Conservation (phyloP, 148 eudicot species). For the Nepenthes gracilis region DNA sequence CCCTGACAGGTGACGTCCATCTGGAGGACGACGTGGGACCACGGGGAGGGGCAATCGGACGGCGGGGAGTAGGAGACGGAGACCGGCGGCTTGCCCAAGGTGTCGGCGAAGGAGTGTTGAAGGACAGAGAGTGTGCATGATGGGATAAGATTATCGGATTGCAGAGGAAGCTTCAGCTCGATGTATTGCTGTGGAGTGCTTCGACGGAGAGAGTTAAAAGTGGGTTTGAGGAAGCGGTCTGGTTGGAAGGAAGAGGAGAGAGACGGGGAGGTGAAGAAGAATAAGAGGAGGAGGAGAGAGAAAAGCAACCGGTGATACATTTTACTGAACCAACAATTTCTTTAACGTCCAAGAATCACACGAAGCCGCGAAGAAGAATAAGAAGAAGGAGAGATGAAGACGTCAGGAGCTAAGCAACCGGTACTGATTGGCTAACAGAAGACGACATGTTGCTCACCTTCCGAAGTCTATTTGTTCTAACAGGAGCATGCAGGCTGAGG, state of each 20-base stretch:
- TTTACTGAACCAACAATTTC: no score
- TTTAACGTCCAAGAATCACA: no score
- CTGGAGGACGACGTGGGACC: conserved; percentile 42
- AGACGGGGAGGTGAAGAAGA: conserved; percentile 7
- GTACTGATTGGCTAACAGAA: no score
- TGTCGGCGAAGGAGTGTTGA: conserved; percentile 47
- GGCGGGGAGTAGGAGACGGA: conserved; percentile 49
- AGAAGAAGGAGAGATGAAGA: no score
- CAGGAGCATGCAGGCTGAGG: no score
- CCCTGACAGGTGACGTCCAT: conserved; percentile 35
- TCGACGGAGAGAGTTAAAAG: conserved; percentile 6
- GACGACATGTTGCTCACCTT: no score
- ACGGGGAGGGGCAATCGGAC: conserved; percentile 25
- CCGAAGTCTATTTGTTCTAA: no score
- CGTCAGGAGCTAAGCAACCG: no score
- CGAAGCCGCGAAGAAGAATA: no score
- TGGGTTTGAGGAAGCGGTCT: conserved; percentile 17
- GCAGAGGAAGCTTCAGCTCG: conserved; percentile 43
- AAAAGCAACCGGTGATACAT: not conserved
- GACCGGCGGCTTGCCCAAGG: conserved; percentile 47
- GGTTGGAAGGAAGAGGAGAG: conserved; percentile 6
- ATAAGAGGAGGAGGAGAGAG: conserved; percentile 7
- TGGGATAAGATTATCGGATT: conserved; percentile 27
- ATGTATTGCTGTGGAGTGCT: conserved; percentile 19
- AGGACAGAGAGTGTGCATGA: conserved; percentile 36